Evolutionary conservation across 2,329 filamentous ascomycete genomes (phyloP), one percentile per base, ranked within the genome.

Genomic region (Rhytidhysteron rufulum): DNA sequence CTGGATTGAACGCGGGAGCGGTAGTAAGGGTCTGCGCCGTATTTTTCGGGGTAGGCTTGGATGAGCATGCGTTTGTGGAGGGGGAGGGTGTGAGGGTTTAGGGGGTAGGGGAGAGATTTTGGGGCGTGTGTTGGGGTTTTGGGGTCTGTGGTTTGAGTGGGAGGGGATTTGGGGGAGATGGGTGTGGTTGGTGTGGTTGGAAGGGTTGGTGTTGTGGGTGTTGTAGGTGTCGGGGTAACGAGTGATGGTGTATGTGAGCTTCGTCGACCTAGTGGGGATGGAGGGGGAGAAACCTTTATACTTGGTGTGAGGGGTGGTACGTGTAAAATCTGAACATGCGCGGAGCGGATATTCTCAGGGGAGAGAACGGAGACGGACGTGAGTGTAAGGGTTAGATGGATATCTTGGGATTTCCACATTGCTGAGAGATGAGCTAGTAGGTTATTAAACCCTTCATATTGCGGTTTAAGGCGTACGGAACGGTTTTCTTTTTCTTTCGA

Each of bases 61-160:
- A 57, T 50, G 16, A 54, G 33, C 16, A 43, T 39, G 15, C 49
- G 45, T 29, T 57, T 57, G 17, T 36, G 43, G 2, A 43, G 42
- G 4, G 52, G 55, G n/a, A 58, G 52, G n/a, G n/a, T n/a, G n/a
- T n/a, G n/a, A 15, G 55, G 48, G 16, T 55, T 55, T 9, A 51
- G 53, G 21, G 15, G 16, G n/a, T n/a, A n/a, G n/a, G n/a, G n/a
- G n/a, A n/a, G n/a, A n/a, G n/a, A 34, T 31, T 16, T 5, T 7
- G 18, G 31, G n/a, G n/a, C n/a, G n/a, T n/a, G n/a, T n/a, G n/a
- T n/a, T 55, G 17, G 54, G 47, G 16, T 56, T 56, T 9, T 50
- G 54, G 21, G n/a, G 13, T 40, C 37, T 16, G 10, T 7, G 18
- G 31, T 22, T 8, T n/a, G n/a, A n/a, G n/a, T n/a, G n/a, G n/a